Evolutionary conservation across 1,284 basidiomycete species (phyloP).

Genomic region (Papiliotrema flavescens): DNA sequence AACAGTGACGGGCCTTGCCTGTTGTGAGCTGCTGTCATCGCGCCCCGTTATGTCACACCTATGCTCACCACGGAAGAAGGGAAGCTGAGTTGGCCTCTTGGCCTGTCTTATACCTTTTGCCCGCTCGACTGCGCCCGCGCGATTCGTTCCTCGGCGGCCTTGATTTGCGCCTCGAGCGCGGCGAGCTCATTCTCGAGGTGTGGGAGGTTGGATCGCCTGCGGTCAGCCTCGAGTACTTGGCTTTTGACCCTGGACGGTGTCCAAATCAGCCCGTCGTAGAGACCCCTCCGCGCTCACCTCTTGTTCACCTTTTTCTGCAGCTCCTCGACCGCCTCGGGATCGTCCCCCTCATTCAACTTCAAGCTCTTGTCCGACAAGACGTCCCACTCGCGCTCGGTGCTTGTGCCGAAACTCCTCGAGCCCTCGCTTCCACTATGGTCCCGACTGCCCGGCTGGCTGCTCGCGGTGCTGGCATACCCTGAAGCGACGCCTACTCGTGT

Average conservation of each 20-base stretch:
- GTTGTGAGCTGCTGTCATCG: too few relatives aligned
- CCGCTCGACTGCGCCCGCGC: constrained; percentile 15
- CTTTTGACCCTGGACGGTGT: too few relatives aligned
- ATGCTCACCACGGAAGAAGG: too few relatives aligned
- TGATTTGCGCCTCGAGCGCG: constrained; percentile 43
- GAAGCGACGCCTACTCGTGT: not conserved
- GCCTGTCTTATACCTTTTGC: too few relatives aligned
- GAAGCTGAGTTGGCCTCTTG: too few relatives aligned
- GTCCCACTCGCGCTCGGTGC: constrained; percentile 23
- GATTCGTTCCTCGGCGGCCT: constrained; percentile 40
- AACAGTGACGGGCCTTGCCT: too few relatives aligned
- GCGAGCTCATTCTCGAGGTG: constrained; percentile 41
- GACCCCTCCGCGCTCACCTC: too few relatives aligned
- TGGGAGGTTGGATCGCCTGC: constrained; percentile 37
- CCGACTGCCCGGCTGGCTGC: not conserved
- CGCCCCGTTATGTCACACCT: too few relatives aligned
- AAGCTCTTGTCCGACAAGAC: constrained; percentile 24
- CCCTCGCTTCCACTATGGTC: not conserved
- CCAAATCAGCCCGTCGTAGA: not conserved
- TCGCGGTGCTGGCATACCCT: not conserved
- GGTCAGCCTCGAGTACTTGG: not conserved
- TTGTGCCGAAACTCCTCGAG: constrained; percentile 1
- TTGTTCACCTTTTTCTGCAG: constrained; percentile 42
- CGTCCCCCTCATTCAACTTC: constrained; percentile 17
- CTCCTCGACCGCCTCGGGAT: constrained; percentile 29